Base-by-base conservation (phyloP, 164 flowering plant species). In the Amborella trichopoda region DNA sequence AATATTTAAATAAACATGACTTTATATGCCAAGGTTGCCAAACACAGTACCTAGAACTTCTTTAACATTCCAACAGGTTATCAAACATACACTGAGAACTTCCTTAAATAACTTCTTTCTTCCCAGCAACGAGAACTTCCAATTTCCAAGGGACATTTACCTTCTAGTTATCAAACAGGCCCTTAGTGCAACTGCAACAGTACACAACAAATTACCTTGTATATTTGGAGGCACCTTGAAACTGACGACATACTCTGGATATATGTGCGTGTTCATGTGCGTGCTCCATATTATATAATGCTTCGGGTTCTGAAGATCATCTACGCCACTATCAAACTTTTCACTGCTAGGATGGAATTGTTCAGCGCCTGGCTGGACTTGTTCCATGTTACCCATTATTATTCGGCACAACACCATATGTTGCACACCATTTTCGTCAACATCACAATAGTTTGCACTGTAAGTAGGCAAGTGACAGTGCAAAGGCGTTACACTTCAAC, bases 311-410 rank as follows among this genome's bases (percentile, higher is more conserved):
- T 19, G 34, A 19, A 70, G 37, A 43, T 53, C 30, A 41, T 80
- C 82, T 16, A 72, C 78, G 3, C 80, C 87, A 1, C 70, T 60
- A 63, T 80, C 87, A 44, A 68, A 72, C 30, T 65, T 60, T 2
- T 48, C 66, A 2, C 64, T 63, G 53, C 75, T 68, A 9, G 78
- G 87, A 44, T 57, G 56, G 40, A 39, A 54, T 52, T 67, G 80
- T 6, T 59, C 46, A n/a, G 78, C 69, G 3, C 75, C 70, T 19
- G 58, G 61, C 13, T 16, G 54, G 9, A 79, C 67, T 46, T 68
- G 50, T 63, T 79, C 82, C 30, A 55, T 6, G 6, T 63, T 66
- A 49, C 86, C 86, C 58, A 79, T 40, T n/a, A 72, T 52, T 36
- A 80, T 68, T 6, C 78, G 75, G 38, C 83, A 80, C 14, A 80